A percentile compares a stretch with the other conserved stretches of the same genome.
Evolutionary conservation across 2,329 filamentous ascomycete species (phyloP).

Genomic region (Podosphaera aphanis): DNA sequence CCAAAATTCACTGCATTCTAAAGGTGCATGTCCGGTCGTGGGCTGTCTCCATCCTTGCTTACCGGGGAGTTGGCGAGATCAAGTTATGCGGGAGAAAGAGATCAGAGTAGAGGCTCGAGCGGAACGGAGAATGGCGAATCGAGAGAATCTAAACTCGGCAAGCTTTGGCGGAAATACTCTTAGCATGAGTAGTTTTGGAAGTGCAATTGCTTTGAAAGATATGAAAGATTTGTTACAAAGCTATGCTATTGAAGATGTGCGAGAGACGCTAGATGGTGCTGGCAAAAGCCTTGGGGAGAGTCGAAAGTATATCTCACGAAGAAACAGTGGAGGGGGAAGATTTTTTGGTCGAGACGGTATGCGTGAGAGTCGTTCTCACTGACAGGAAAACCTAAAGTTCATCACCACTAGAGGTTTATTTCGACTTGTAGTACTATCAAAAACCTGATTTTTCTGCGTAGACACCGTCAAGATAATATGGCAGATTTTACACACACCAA

Average conservation of each 20-base stretch:
- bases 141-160: constrained; percentile 1
- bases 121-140: constrained; percentile 13
- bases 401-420: not conserved
- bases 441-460: not conserved
- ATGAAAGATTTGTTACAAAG: constrained; percentile 32
- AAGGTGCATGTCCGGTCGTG: constrained; percentile 39
- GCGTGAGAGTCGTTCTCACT: not conserved
- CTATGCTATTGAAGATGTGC: constrained; percentile 33
- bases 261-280: constrained; percentile 22
- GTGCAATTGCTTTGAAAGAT: constrained; percentile 22
- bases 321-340: not conserved
- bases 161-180: not conserved
- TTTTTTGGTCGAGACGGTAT: not conserved
- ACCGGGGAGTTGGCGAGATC: constrained; percentile 28
- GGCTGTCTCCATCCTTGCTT: constrained; percentile 41
- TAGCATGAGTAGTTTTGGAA: not conserved
- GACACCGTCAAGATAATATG: not conserved
- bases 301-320: not conserved
- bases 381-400: not conserved
- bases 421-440: not conserved
- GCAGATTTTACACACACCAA: too few relatives aligned
- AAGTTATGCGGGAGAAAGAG: constrained; percentile 18
- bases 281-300: not conserved
- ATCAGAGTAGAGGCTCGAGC: constrained; percentile 23
- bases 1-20: constrained; percentile 18